Evolutionary conservation across 768 basidiomycete genomes (phyloP), one percentile per base, ranked within the genome.

Genomic region (Gymnopilus dilepis): DNA sequence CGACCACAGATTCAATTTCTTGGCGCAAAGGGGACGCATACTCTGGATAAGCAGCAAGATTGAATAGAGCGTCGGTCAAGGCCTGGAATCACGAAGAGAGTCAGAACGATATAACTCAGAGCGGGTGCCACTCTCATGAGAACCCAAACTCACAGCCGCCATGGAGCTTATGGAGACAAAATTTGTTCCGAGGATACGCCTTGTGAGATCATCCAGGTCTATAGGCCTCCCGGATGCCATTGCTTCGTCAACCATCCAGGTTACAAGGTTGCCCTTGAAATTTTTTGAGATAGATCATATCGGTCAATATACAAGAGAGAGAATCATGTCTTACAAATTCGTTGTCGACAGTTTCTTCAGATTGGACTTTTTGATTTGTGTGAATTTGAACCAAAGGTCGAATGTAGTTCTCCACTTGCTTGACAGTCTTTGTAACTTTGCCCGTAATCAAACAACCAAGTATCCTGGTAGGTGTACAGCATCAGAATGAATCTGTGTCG

Each of bases 1-100:
- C 47, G 17, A 79, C 48, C 12, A 76, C 69, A 0, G 63, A 51
- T 41, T 78, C 76, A 4, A 79, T 66, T 65, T 83, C 81, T 31
- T 59, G 43, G 17, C 62, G 58, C n/a, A 63, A 3, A 15, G 62
- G 62, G 13, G 17, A 33, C 17, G 59, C 40, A 31, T 63, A 59
- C 42, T 76, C 65, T 1, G 75, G 76, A 21, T 70, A 54, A 3
- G 67, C 58, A 7, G 74, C 72, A 3, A 78, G 66, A 51, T 71
- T 59, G 54, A 63, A 73, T 9, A 78, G 58, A 9, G 67, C 71
- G 6, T 72, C 72, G 0, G 72, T 72, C 54, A 78, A 66, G 0
- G 65, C 54, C 71, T 73, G 26, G 63, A 24, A 77, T 72, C 6
- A 74, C 60, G 13, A 73, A 73, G n/a, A n/a, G n/a, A n/a, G n/a